Percentiles rank a stretch among this genome's conserved stretches.
phyloP scores from a whole-genome alignment of 495 filamentous ascomycete species.

The Tetracladium marchalianum region DNA sequence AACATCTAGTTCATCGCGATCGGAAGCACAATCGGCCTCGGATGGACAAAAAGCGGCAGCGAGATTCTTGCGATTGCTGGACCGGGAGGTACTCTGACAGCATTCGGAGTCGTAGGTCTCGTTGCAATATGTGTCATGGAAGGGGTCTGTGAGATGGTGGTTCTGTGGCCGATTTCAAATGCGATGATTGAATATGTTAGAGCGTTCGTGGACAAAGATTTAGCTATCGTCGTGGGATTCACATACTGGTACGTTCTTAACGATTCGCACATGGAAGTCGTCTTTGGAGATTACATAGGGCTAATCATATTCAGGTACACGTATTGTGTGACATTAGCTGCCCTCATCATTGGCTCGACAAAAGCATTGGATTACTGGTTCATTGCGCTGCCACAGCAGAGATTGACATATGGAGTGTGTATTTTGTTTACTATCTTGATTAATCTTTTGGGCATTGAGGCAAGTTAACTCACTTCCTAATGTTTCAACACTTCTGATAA shows the following conservation, averaged over 20 bases:
- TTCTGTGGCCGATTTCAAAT: constrained; percentile 25
- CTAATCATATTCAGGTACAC: constrained; percentile 5
- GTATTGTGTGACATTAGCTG: constrained; percentile 1
- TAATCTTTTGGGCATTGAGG: constrained; percentile 27
- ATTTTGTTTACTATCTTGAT: constrained; percentile 24
- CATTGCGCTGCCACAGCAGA: neutral
- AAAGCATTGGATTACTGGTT: neutral
- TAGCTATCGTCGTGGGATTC: constrained; percentile 22
- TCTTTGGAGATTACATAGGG: no score
- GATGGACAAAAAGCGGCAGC: constrained; percentile 19
- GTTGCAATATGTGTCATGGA: constrained; percentile 25
- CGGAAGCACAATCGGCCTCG: constrained; percentile 25
- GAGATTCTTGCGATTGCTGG: constrained; percentile 24
- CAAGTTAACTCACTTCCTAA: constrained; percentile 4
- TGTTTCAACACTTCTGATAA: neutral
- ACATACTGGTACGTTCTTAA: constrained; percentile 15
- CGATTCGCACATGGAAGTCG: neutral
- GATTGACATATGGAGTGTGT: constrained; percentile 23
- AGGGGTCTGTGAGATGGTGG: constrained; percentile 26
- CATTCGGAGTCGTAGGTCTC: constrained; percentile 21
- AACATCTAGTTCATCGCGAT: constrained; percentile 26
- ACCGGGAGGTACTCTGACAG: constrained; percentile 22
- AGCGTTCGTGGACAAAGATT: constrained; percentile 26
- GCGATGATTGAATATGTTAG: constrained; percentile 25
- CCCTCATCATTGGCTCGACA: constrained; percentile 4